Conservation (phyloP, 257 asterid species). For the Forsythia suspensa region DNA sequence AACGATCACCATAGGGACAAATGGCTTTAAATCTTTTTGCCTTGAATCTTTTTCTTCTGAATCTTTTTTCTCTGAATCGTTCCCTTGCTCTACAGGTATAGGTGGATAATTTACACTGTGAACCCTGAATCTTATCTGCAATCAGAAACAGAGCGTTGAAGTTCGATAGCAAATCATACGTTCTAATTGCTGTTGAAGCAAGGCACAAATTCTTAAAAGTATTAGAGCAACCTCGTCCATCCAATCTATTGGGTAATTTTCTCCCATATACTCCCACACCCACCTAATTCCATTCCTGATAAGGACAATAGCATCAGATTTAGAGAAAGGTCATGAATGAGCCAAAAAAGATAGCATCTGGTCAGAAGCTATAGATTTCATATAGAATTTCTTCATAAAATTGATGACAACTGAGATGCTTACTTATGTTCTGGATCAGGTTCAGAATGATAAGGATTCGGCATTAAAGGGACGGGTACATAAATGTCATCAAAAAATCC, state of each 20-base stretch:
- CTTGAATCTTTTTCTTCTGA: background rate
- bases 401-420: constrained; percentile 28
- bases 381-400: background rate
- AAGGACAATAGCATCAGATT: background rate
- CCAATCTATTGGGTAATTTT: constrained; percentile 57
- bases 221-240: constrained; percentile 62
- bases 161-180: background rate
- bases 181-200: background rate
- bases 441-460: constrained; percentile 40
- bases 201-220: background rate
- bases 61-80: constrained; percentile 25
- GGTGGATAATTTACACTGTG: constrained; percentile 59
- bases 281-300: constrained; percentile 51
- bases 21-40: constrained; percentile 31
- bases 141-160: constrained; percentile 12
- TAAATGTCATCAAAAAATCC: constrained; percentile 87
- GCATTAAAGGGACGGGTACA: constrained; percentile 40
- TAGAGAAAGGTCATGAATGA: constrained; percentile 1
- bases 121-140: constrained; percentile 51
- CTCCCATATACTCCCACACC: constrained; percentile 66
- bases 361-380: background rate
- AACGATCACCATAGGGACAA: constrained; percentile 48
- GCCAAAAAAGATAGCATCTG: background rate
- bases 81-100: constrained; percentile 57
- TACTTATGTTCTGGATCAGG: constrained; percentile 67